Evolutionary conservation across 2,329 filamentous ascomycete species (phyloP), one percentile per base, ranked within the genome.

Genomic region (Emericellopsis atlantica): DNA sequence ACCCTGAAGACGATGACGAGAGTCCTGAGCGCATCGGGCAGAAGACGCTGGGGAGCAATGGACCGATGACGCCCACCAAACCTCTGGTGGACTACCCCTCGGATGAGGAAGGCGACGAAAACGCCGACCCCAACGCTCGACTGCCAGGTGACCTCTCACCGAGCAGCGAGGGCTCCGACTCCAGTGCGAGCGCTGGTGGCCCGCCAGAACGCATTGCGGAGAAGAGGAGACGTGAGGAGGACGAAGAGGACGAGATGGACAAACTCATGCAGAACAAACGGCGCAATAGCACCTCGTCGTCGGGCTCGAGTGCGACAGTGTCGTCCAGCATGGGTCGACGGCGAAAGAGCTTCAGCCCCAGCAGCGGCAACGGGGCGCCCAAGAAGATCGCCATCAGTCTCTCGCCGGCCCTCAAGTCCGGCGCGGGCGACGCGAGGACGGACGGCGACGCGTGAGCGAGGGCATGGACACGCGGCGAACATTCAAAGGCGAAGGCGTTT

Each of bases 61-160:
- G 79, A 21, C 70, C 54, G n/a, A 47, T 72, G 12, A 75, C 77
- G 16, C 69, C 79, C 1, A 60, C 74, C 8, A 87, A 82, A 54
- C 84, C 84, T 2, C 66, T 96, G 18, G 92, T 98, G 29, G 86
- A 95, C 57, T 98, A 98, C 55, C 78, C 81, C 0, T 93, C 93
- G 32, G 89, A 95, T 49, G 90, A 95, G 44, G 86, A 92, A 32
- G 56, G 55, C 11, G 79, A 82, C 59, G 79, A 43, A 3, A 42
- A 37, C n/a, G 33, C 36, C n/a, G 41, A 45, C 18, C 32, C 40
- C 11, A 29, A 32, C 23, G n/a, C 36, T 4, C n/a, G 8, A 15
- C 8, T 3, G 32, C 32, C 32, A 14, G 42, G 35, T 10, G 10
- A 14, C 8, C n/a, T 31, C 22, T n/a, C 74, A 35, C 70, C 80